Evolutionary conservation across 331 rosid species (phyloP).

Genomic region (Acacia concinna): DNA sequence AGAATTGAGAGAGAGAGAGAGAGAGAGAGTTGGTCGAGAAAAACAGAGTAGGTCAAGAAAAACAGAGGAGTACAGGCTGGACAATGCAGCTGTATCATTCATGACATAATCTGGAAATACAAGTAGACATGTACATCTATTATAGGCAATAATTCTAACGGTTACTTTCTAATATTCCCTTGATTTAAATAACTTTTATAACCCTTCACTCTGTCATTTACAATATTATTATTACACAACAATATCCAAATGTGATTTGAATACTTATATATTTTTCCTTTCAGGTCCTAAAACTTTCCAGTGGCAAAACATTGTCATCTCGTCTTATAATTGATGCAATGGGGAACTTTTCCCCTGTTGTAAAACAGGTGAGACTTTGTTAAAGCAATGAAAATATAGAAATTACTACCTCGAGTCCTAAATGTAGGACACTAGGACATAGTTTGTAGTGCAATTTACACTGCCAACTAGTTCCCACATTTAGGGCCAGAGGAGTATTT

Average conservation of each 20-base stretch:
- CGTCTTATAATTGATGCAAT: conserved; percentile 87
- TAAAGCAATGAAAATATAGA: not conserved
- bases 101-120: not conserved
- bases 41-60: not conserved
- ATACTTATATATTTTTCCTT: conserved; percentile 15
- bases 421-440: too few species aligned
- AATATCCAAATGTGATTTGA: not conserved
- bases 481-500: too few species aligned
- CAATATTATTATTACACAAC: not conserved
- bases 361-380: conserved; percentile 65
- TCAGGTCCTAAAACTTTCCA: conserved; percentile 66
- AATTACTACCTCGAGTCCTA: too few species aligned
- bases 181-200: too few species aligned
- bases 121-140: not conserved
- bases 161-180: not conserved
- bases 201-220: not conserved
- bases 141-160: not conserved
- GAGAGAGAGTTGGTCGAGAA: not conserved
- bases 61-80: not conserved
- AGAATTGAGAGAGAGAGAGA: not conserved
- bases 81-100: not conserved
- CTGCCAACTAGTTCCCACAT: too few species aligned
- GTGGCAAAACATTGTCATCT: conserved; percentile 67
- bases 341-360: conserved; percentile 97
- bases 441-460: too few species aligned